Evolutionary conservation across 2,329 filamentous ascomycete species (phyloP).

Genomic region (Hymenoscyphus infarciens): DNA sequence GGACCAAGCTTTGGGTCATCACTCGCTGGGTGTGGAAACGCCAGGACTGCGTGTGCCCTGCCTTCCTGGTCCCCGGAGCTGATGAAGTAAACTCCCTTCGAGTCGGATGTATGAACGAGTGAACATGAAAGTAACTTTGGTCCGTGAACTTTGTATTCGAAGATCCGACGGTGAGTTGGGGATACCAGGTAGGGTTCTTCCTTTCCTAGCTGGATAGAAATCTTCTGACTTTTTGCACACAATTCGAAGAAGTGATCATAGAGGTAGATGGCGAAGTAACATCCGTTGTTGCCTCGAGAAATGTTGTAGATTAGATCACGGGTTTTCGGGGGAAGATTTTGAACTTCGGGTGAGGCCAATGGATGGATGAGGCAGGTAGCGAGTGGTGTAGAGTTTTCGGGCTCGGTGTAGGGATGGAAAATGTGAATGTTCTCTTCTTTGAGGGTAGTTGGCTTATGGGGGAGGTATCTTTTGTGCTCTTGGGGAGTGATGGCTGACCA

Average conservation of each 20-base stretch:
- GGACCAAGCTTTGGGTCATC: not conserved
- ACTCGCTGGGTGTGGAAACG: not conserved
- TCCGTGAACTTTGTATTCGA: no score
- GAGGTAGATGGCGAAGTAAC: not conserved
- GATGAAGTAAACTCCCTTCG: no score
- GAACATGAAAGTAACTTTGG: no score
- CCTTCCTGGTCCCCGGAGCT: not conserved
- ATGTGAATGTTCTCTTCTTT: not conserved
- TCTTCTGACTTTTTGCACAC: not conserved
- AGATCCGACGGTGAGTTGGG: no score
- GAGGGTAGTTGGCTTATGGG: not conserved
- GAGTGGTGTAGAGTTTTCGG: not conserved
- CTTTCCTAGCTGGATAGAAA: not conserved
- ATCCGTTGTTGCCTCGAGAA: not conserved
- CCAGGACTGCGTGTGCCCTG: not conserved
- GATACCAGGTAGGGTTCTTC: not conserved
- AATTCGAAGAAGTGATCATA: not conserved
- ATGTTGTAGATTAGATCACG: not conserved
- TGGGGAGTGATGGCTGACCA: fast-evolving
- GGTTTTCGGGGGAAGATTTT: not conserved
- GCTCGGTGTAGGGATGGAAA: not conserved
- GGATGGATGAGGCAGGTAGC: not conserved
- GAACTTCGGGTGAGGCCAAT: not conserved
- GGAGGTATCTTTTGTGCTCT: not conserved
- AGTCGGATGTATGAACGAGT: no score